These are phyloP conservation scores for Russula earlei DNA, from an alignment of 768 basidiomycete species.

Conservation along the genomic window DNA sequence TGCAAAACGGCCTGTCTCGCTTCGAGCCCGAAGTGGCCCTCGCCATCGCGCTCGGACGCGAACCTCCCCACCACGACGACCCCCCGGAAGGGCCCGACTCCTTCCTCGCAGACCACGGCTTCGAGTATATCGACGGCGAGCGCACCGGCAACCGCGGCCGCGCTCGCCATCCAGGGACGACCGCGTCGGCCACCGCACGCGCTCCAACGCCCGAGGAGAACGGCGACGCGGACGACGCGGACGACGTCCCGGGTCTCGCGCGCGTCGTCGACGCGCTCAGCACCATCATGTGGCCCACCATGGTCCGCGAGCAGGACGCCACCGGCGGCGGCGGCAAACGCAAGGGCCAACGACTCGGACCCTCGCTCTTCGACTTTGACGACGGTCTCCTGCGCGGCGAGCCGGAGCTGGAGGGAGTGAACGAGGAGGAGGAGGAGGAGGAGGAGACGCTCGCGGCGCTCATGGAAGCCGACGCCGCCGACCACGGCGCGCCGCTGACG, in stretches of 20 bases:
- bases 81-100: constrained; percentile 44
- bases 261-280: constrained; percentile 72
- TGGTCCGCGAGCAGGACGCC: constrained; percentile 38
- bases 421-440: constrained; percentile 12
- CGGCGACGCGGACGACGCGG: neutral
- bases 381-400: constrained; percentile 12
- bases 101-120: constrained; percentile 58
- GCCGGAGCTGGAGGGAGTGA: too few species aligned
- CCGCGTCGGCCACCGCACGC: neutral
- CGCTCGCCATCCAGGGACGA: neutral
- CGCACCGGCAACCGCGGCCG: constrained; percentile 36
- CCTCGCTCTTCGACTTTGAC: constrained; percentile 25
- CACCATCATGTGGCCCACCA: constrained; percentile 85
- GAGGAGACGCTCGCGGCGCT: constrained; percentile 31
- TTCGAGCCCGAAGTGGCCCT: constrained; percentile 64
- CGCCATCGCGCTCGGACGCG: constrained; percentile 45
- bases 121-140: constrained; percentile 65
- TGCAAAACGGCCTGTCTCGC: constrained; percentile 39
- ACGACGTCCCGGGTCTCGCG: constrained; percentile 37
- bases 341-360: constrained; percentile 23
- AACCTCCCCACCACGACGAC: constrained; percentile 22
- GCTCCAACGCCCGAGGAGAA: neutral
- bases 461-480: constrained; percentile 23
- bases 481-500: constrained; percentile 12
- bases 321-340: constrained; percentile 15